phyloP scores from a whole-genome alignment of 208 protist genomes.

The Leishmania turanica region DNA sequence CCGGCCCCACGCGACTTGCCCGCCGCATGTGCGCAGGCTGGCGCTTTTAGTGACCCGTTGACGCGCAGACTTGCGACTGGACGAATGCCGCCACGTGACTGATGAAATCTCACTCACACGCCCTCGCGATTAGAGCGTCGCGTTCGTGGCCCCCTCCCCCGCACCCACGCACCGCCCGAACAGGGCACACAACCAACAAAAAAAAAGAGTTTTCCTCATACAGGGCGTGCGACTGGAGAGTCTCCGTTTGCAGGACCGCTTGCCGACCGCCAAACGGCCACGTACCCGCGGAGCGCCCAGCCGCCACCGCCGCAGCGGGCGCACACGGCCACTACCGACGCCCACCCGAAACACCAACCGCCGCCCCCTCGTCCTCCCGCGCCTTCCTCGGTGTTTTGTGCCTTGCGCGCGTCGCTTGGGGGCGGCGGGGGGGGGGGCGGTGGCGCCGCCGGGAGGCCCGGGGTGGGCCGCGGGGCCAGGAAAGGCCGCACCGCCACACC shows the following conservation, averaged over 20 bases:
- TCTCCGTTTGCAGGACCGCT: too few species aligned
- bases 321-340: too few species aligned
- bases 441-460: too few species aligned
- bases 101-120: neutral
- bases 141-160: neutral
- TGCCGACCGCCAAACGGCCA: neutral
- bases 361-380: too few species aligned
- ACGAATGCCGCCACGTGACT: slow-evolving; percentile 22
- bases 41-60: slow-evolving; percentile 41
- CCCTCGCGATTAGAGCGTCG: neutral
- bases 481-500: too few species aligned
- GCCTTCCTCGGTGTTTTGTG: too few species aligned
- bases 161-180: neutral
- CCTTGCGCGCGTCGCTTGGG: too few species aligned
- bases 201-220: neutral
- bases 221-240: neutral
- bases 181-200: neutral
- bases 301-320: too few species aligned
- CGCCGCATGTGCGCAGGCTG: slow-evolving; percentile 16
- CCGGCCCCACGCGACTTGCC: slow-evolving; percentile 40
- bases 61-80: slow-evolving; percentile 48
- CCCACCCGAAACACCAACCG: too few species aligned
- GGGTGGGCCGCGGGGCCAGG: too few species aligned
- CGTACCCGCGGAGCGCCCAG: too few species aligned
- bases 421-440: too few species aligned